These are phyloP conservation scores for Tulasnella sp. DNA, from an alignment of 768 basidiomycete species.

Conservation along the genomic window DNA sequence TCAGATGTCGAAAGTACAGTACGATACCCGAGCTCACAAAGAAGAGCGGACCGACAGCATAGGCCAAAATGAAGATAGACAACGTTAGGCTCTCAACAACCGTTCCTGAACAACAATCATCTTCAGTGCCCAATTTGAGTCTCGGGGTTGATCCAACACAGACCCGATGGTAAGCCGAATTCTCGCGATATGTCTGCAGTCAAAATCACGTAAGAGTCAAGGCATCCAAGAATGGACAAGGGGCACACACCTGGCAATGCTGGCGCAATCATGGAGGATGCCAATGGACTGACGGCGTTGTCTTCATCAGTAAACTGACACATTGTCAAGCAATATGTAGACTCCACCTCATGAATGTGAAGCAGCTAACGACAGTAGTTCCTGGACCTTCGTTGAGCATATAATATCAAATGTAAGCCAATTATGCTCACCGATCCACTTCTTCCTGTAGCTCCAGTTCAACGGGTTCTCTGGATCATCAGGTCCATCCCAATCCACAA, in stretches of 20 bases:
- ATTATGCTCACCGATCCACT: neutral
- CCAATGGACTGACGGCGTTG: constrained; percentile 34
- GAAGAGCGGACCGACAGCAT: neutral
- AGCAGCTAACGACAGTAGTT: constrained; percentile 49
- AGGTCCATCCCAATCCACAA: constrained; percentile 54
- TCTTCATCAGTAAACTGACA: neutral
- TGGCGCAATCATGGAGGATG: constrained; percentile 65
- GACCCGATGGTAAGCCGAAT: too few relatives aligned
- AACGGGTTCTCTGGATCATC: constrained; percentile 46
- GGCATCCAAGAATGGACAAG: neutral
- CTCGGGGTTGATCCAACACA: too few relatives aligned
- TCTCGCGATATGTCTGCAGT: constrained; percentile 35
- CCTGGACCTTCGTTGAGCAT: constrained; percentile 36
- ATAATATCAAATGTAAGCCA: neutral
- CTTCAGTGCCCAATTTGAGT: too few relatives aligned
- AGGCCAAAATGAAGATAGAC: neutral
- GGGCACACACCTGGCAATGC: constrained; percentile 26
- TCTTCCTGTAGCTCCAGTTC: constrained; percentile 30
- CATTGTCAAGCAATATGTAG: neutral
- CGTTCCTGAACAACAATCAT: neutral
- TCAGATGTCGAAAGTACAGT: too few relatives aligned
- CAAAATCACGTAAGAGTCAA: neutral
- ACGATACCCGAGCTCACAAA: too few relatives aligned
- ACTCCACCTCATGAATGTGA: constrained; percentile 41
- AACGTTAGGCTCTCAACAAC: neutral